Conservation (phyloP, 2,329 filamentous ascomycete species). For the Chalara sp. region DNA sequence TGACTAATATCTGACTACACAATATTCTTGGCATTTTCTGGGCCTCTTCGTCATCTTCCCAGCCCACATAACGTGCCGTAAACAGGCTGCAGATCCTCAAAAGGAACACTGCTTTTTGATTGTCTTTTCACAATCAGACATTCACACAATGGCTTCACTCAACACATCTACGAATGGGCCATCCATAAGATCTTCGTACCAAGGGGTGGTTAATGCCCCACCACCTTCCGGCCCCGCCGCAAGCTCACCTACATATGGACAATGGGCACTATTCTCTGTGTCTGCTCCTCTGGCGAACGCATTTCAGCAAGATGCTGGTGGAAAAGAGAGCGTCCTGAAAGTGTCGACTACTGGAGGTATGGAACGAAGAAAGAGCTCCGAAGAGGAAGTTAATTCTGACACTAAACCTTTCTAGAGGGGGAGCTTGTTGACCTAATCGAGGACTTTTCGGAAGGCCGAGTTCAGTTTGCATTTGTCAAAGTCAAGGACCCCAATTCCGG, state of each 20-base stretch:
- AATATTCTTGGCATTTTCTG: too few relatives aligned
- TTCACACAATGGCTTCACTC: slow-evolving; percentile 61
- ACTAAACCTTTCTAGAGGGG: slow-evolving; percentile 55
- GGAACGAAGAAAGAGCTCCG: slow-evolving; percentile 1
- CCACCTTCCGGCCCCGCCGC: slow-evolving; percentile 48
- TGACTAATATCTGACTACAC: too few relatives aligned
- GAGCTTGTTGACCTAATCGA: slow-evolving; percentile 86
- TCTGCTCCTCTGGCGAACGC: slow-evolving; percentile 87
- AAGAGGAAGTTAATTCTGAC: slow-evolving; percentile 11
- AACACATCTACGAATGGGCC: slow-evolving; percentile 75
- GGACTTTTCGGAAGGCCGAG: slow-evolving; percentile 91
- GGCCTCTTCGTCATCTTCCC: too few relatives aligned
- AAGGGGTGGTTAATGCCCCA: slow-evolving; percentile 57
- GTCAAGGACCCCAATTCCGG: slow-evolving; percentile 90
- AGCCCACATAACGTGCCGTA: too few relatives aligned
- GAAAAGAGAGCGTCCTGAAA: slow-evolving; percentile 92
- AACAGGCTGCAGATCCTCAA: too few relatives aligned
- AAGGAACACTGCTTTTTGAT: background rate
- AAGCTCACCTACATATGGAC: slow-evolving; percentile 73
- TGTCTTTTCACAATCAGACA: background rate
- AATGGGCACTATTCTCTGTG: slow-evolving; percentile 93
- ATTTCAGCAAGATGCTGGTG: slow-evolving; percentile 73
- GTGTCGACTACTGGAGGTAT: slow-evolving; percentile 85
- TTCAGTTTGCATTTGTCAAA: slow-evolving; percentile 96
- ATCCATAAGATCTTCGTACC: slow-evolving; percentile 79